Evolutionary conservation across 73 alveolate genomes (phyloP), one percentile per base, ranked within the genome.

Genomic region (Blepharisma japonicum): DNA sequence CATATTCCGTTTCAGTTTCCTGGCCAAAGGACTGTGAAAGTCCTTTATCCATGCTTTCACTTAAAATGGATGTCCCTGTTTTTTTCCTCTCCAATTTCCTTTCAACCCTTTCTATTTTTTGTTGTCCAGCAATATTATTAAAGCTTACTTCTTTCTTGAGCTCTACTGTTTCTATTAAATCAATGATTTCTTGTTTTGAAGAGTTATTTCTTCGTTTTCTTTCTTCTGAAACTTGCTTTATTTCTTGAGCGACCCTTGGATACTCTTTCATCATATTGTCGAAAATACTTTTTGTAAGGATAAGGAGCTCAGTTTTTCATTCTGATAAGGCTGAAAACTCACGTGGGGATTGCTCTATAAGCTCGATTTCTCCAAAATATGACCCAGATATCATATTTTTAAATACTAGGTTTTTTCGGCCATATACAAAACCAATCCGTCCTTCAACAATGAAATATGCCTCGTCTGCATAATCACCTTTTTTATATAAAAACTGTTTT

Each of bases 301-400:
- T 20, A 7, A 70, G 21, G 20, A 70, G 42, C 32, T 23, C 21
- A 25, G 55, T 14, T n/a, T 70, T 25, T 20, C 80, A 18, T 2
- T 9, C 61, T n/a, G 87, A 54, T 4, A 51, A 8, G 6, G 82
- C 86, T 61, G 81, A 27, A 51, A 56, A 71, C 39, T 66, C 68
- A 23, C 88, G 32, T 45, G 72, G 56, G 21, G 70, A 46, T 27
- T 81, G 68, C 74, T 77, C 85, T 11, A 81, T 77, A 7, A 80
- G 32, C 54, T 81, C 88, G 47, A 81, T 81, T 79, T 81, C 88
- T 45, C 88, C 88, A 77, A 81, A 81, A 25, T 68, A 74, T 9
- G 79, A 45, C 74, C 88, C 88, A 49, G 72, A 54, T 14, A 70
- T 47, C 87, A 77, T 77, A 6, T 61, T 55, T 23, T 80, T 77